phyloP scores from a whole-genome alignment of 345 rosid genomes.

The Sapria himalayana region DNA sequence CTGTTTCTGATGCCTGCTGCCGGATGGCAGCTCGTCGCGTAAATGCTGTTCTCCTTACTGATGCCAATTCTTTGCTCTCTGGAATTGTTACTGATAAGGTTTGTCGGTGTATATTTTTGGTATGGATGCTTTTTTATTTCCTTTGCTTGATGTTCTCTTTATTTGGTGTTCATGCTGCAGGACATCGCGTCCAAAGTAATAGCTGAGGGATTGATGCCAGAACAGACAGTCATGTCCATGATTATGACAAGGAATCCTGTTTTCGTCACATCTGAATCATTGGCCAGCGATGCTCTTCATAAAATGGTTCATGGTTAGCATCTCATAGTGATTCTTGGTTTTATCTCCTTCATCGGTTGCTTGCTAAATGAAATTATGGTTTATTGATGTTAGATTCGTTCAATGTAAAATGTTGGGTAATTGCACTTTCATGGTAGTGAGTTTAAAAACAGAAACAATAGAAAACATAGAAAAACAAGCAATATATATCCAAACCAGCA shows the following conservation, averaged over 20 bases:
- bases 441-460: too few species aligned
- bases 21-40: constrained; percentile 94
- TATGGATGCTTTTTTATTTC: neutral
- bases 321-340: neutral
- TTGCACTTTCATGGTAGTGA: too few species aligned
- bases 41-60: constrained; percentile 73
- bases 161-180: constrained; percentile 10
- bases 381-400: too few species aligned
- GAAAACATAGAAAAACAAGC: too few species aligned
- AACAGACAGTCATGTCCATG: constrained; percentile 72
- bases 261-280: constrained; percentile 63
- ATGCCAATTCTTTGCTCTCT: constrained; percentile 72
- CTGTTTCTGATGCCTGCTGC: constrained; percentile 71
- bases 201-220: constrained; percentile 84
- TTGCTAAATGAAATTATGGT: too few species aligned
- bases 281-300: constrained; percentile 91
- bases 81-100: constrained; percentile 92
- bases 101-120: neutral
- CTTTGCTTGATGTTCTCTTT: neutral
- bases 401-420: too few species aligned
- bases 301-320: constrained; percentile 82
- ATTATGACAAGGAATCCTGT: constrained; percentile 87
- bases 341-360: too few species aligned
- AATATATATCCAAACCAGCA: too few species aligned
- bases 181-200: constrained; percentile 72